Evolutionary conservation across 2,329 filamentous ascomycete species (phyloP).

Genomic region (Pseudogymnoascus sp.): DNA sequence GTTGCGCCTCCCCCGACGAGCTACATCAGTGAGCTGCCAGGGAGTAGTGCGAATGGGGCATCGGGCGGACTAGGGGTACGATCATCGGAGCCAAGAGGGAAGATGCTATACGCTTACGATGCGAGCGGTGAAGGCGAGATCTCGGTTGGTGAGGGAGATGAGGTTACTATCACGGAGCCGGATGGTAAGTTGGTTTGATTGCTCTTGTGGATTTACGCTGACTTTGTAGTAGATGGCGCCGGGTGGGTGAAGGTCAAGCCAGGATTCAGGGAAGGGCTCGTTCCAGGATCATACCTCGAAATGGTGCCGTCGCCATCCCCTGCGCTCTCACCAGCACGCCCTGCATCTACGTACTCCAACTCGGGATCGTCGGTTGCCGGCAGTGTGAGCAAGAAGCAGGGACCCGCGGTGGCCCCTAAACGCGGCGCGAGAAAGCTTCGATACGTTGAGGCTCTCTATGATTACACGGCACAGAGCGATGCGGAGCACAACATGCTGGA

Average conservation of each 20-base stretch:
- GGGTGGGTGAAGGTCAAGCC: slow-evolving; percentile 85
- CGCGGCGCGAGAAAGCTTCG: slow-evolving; percentile 89
- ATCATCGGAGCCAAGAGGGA: slow-evolving; percentile 60
- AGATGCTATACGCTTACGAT: slow-evolving; percentile 86
- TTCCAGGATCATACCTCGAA: slow-evolving; percentile 83
- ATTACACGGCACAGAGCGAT: slow-evolving; percentile 80
- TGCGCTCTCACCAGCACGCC: slow-evolving; percentile 42
- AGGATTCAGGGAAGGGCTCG: slow-evolving; percentile 72
- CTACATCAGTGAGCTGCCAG: slow-evolving; percentile 65
- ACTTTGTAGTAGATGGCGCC: slow-evolving; percentile 60
- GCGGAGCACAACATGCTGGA: slow-evolving; percentile 85
- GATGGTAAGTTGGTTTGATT: slow-evolving; percentile 64
- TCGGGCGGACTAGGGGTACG: slow-evolving; percentile 24
- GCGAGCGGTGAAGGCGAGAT: slow-evolving; percentile 76
- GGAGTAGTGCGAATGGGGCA: slow-evolving; percentile 41
- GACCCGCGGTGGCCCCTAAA: slow-evolving; percentile 71
- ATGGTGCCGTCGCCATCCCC: slow-evolving; percentile 43
- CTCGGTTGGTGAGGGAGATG: slow-evolving; percentile 68
- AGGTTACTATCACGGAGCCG: slow-evolving; percentile 72
- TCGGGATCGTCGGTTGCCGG: slow-evolving; percentile 62
- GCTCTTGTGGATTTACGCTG: slow-evolving; percentile 22
- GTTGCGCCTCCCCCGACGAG: slow-evolving; percentile 80
- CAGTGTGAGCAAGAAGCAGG: slow-evolving; percentile 36
- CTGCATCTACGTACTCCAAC: slow-evolving; percentile 70
- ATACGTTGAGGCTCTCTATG: slow-evolving; percentile 89